Evolutionary conservation across 495 filamentous ascomycete species (phyloP).

Genomic region (Penicillium cinerascens): DNA sequence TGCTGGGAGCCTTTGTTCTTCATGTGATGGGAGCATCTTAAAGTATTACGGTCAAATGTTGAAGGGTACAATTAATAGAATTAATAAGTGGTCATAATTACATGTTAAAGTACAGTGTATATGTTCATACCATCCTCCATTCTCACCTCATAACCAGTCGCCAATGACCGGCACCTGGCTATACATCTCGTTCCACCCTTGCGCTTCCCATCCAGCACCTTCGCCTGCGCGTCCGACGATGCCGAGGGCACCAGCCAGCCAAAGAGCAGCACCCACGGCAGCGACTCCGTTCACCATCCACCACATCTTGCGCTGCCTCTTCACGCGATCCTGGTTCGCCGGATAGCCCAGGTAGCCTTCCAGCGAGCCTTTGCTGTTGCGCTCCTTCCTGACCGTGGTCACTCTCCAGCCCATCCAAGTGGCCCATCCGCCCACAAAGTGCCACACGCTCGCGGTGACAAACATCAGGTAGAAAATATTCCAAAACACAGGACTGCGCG

Average conservation of each 20-base stretch:
- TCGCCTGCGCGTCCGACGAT: constrained; percentile 70
- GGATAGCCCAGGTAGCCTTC: constrained; percentile 35
- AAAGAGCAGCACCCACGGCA: constrained; percentile 56
- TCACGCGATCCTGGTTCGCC: constrained; percentile 38
- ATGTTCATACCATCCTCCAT: background rate
- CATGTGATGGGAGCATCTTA: background rate
- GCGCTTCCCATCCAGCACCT: constrained; percentile 73
- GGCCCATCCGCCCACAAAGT: constrained; percentile 80
- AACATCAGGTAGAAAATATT: constrained; percentile 65
- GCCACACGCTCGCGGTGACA: constrained; percentile 66
- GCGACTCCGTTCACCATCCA: constrained; percentile 63
- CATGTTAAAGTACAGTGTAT: constrained; percentile 11
- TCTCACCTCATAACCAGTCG: constrained; percentile 41
- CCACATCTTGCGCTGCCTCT: constrained; percentile 57
- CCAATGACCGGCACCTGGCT: constrained; percentile 51
- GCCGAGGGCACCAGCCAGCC: constrained; percentile 78
- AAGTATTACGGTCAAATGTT: background rate
- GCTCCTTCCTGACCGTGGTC: constrained; percentile 37
- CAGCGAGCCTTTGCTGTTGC: constrained; percentile 30
- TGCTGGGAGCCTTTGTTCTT: background rate
- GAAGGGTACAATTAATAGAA: constrained; percentile 1
- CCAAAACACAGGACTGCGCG: constrained; percentile 58
- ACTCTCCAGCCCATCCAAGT: constrained; percentile 62
- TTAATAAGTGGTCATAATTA: constrained; percentile 10
- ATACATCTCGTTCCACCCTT: constrained; percentile 71